A percentile compares a stretch with the other conserved stretches of the same genome.
phyloP scores from a whole-genome alignment of 352 stramenopile species.

The Pythium brachiatum region DNA sequence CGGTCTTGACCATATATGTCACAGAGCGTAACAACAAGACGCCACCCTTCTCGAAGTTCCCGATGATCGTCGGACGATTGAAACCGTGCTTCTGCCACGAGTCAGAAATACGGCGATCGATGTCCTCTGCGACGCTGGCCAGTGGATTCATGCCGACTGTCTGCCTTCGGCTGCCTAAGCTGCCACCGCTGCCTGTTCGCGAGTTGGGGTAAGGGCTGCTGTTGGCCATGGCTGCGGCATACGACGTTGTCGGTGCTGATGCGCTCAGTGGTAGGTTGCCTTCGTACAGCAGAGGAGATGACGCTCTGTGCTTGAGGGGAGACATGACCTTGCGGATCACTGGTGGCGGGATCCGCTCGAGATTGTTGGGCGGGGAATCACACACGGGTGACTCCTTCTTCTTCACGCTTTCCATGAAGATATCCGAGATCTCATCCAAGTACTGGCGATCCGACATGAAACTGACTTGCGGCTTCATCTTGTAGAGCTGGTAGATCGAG shows the following conservation, averaged over 20 bases:
- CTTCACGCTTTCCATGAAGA: conserved; percentile 48
- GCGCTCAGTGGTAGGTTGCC: conserved; percentile 17
- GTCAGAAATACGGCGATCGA: conserved; percentile 39
- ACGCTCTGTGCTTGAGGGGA: conserved; percentile 26
- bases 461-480: conserved; percentile 62
- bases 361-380: conserved; percentile 26
- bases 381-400: conserved; percentile 18
- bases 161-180: conserved; percentile 30
- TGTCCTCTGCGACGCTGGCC: conserved; percentile 25
- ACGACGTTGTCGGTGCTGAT: conserved; percentile 10
- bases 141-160: conserved; percentile 27
- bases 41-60: conserved; percentile 79
- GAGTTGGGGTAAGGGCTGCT: conserved; percentile 1
- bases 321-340: conserved; percentile 23
- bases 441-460: conserved; percentile 66
- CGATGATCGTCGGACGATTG: conserved; percentile 52
- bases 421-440: conserved; percentile 57
- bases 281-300: conserved; percentile 26
- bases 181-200: conserved; percentile 21
- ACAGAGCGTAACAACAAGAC: conserved; percentile 65
- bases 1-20: conserved; percentile 62
- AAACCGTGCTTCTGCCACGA: conserved; percentile 80
- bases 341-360: conserved; percentile 18
- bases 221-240: conserved; percentile 6
- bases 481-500: conserved; percentile 67